Evolutionary conservation across 768 basidiomycete genomes (phyloP), one percentile per base, ranked within the genome.

Genomic region (Plicaturopsis crispa): DNA sequence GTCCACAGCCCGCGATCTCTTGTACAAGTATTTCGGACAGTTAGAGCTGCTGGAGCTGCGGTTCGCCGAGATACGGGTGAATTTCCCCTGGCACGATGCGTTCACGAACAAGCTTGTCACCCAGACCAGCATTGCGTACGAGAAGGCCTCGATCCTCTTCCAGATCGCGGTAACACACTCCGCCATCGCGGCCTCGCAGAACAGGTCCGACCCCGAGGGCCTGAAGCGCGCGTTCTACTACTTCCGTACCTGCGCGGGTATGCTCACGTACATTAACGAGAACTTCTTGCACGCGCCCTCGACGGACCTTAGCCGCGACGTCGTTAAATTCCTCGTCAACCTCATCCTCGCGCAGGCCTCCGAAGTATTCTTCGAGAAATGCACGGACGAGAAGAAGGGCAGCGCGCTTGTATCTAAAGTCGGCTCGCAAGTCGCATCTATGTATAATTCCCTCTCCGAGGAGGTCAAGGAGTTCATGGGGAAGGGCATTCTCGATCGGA

Each of bases 1-100:
- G 18, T 33, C 14, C 6, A 34, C 54, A 83, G 93, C 84, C 10
- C 75, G 93, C 35, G 94, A 98, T 65, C 71, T 98, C 16, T 70
- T 99, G 31, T 97, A 94, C 82, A 97, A 96, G 64, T 99, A 99
- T 67, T 99, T 98, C 65, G 94, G 96, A 24, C 96, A 99, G 60
- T 80, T 99, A 31, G 96, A 99, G 54, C 77, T 98, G 4, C 79
- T 99, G 28, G 96, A 99, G 56, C 74, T 99, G 37, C 80, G 96
- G 24, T 99, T 99, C 66, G 79, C 94, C 6, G 94, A 98, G 58
- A 90, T 98, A 46, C 78, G 88, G 49, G 92, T 97, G 60, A 84
- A 86, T 46, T 99, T 98, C 54, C 83, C 90, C 0, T 99, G 96
- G 92, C 74, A 83, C 45, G 96, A 99, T 62, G 94, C 96, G 14